Conservation (phyloP, 768 basidiomycete species). For the Podaxis sp. region DNA sequence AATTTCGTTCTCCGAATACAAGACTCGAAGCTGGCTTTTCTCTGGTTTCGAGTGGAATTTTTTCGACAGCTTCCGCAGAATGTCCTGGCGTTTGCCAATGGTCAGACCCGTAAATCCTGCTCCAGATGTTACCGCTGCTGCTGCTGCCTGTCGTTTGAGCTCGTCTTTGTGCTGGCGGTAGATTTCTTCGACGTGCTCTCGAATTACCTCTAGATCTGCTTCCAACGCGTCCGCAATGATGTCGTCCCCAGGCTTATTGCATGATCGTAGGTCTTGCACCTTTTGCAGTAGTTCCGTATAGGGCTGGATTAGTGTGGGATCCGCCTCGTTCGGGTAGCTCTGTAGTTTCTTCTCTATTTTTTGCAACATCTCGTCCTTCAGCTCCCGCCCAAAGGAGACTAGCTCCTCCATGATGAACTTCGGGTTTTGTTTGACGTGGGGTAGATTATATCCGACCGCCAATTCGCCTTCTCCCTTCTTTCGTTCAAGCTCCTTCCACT, state of each 20-base stretch:
- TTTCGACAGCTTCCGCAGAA: constrained; percentile 45
- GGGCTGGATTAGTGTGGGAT: constrained; percentile 30
- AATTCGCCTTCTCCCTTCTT: constrained; percentile 20
- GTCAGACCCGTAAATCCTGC: constrained; percentile 33
- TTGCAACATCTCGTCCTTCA: constrained; percentile 20
- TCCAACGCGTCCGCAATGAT: neutral
- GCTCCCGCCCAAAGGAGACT: constrained; percentile 24
- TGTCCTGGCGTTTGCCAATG: constrained; percentile 53
- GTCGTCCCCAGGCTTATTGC: neutral
- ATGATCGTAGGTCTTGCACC: neutral
- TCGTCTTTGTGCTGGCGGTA: constrained; percentile 29
- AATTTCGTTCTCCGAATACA: constrained; percentile 28
- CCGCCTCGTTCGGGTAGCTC: constrained; percentile 18
- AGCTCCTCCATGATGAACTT: constrained; percentile 48
- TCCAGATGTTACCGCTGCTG: neutral
- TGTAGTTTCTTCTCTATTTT: constrained; percentile 27
- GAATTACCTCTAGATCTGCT: constrained; percentile 37
- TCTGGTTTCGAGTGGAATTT: constrained; percentile 35
- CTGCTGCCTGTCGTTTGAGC: constrained; percentile 13
- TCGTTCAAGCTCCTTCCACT: constrained; percentile 32
- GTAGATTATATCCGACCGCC: constrained; percentile 23
- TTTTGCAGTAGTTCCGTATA: constrained; percentile 10
- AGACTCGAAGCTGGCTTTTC: constrained; percentile 26
- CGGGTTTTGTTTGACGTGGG: constrained; percentile 23
- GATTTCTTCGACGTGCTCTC: constrained; percentile 39